These are phyloP conservation scores for Fraxinus dipetala DNA, from an alignment of 305 asterid species.

Conservation along the genomic window DNA sequence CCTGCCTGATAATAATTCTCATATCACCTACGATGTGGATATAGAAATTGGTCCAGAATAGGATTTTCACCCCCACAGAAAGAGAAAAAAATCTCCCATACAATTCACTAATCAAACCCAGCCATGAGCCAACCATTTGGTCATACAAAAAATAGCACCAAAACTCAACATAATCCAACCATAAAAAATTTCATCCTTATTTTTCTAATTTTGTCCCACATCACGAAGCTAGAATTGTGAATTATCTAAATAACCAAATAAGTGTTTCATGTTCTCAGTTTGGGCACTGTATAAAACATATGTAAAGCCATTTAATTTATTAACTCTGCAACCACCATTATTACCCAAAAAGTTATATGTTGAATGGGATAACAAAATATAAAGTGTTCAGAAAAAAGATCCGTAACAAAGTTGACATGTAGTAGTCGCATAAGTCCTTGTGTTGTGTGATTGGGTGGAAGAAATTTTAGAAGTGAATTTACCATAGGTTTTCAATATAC, in stretches of 20 bases:
- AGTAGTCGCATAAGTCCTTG: neutral
- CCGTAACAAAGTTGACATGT: neutral
- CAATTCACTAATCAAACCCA: neutral
- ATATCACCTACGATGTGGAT: neutral
- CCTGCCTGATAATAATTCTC: neutral
- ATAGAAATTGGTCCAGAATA: neutral
- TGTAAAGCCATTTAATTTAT: neutral
- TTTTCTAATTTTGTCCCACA: neutral
- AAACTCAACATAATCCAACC: neutral
- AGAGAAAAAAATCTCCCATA: neutral
- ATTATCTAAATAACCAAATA: neutral
- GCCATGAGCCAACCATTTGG: neutral
- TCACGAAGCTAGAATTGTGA: neutral
- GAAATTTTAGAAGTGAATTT: conserved; percentile 19
- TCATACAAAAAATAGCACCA: neutral
- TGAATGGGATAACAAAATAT: neutral
- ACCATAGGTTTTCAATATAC: conserved; percentile 65
- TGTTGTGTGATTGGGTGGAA: neutral
- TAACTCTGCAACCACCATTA: neutral
- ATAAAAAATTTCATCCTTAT: neutral
- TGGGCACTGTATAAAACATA: neutral
- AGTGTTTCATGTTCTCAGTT: neutral
- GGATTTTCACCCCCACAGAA: neutral
- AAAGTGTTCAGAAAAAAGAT: neutral
- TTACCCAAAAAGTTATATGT: neutral